Percentiles rank a stretch among this genome's conserved stretches.
Conservation (phyloP, 2,329 filamentous ascomycete species). For the Ophiostoma sp. region DNA sequence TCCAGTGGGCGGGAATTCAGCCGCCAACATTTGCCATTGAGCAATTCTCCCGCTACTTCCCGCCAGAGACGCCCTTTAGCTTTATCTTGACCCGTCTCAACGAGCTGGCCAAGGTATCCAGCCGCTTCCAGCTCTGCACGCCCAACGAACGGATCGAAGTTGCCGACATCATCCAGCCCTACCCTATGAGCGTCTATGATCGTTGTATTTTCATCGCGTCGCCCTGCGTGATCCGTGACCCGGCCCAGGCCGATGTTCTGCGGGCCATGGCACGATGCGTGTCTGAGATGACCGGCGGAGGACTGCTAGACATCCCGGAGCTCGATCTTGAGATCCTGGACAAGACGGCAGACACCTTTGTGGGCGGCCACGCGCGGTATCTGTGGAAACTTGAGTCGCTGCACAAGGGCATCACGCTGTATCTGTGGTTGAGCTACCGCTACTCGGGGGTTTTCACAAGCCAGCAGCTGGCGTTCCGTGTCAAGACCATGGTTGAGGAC, state of each 20-base stretch:
- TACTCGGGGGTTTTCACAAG: slow-evolving; percentile 75
- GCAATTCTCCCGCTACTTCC: slow-evolving; percentile 75
- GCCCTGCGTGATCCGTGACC: slow-evolving; percentile 56
- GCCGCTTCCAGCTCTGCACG: slow-evolving; percentile 64
- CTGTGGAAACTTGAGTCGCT: slow-evolving; percentile 67
- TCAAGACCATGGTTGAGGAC: slow-evolving; percentile 70
- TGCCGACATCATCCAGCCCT: slow-evolving; percentile 68
- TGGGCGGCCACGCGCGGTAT: slow-evolving; percentile 46
- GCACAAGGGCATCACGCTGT: slow-evolving; percentile 77
- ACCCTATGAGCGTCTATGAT: slow-evolving; percentile 65
- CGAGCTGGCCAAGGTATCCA: slow-evolving; percentile 59
- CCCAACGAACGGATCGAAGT: slow-evolving; percentile 58
- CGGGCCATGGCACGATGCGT: slow-evolving; percentile 64
- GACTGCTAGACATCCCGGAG: slow-evolving; percentile 63
- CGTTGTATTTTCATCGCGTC: slow-evolving; percentile 69
- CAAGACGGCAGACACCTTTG: slow-evolving; percentile 43
- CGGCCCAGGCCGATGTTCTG: slow-evolving; percentile 46
- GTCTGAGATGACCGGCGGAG: slow-evolving; percentile 59
- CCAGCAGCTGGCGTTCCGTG: slow-evolving; percentile 69
- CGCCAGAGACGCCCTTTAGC: slow-evolving; percentile 70
- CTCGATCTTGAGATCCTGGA: slow-evolving; percentile 73
- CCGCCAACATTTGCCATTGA: slow-evolving; percentile 67
- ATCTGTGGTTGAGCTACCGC: slow-evolving; percentile 89
- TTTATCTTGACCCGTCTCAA: slow-evolving; percentile 74
- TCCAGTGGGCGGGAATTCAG: slow-evolving; percentile 66